Conservation (phyloP, 2,329 filamentous ascomycete species). For the Elsinoe batatas region DNA sequence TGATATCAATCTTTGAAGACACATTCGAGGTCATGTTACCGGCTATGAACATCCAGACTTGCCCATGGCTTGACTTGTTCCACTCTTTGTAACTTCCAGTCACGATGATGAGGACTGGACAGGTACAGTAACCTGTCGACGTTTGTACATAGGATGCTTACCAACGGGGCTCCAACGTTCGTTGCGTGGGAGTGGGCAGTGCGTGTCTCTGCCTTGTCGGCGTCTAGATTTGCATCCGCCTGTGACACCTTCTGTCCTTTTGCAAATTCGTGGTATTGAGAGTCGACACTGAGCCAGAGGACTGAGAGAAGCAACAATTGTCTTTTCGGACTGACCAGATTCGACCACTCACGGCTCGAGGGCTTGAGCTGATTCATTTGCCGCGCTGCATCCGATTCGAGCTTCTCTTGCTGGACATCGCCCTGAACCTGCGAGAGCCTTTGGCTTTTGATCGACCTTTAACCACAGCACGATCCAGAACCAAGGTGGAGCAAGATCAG, state of each 20-base stretch:
- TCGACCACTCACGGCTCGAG: background rate
- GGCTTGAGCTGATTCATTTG: slow-evolving; percentile 2
- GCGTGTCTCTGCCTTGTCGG: slow-evolving; percentile 10
- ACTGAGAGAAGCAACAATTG: background rate
- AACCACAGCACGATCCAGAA: slow-evolving; percentile 1
- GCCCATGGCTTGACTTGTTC: background rate
- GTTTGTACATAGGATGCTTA: slow-evolving; percentile 12
- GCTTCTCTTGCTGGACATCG: background rate
- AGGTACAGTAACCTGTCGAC: background rate
- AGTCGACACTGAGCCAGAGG: background rate
- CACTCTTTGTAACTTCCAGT: background rate
- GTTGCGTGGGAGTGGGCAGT: slow-evolving; percentile 11
- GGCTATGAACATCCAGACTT: background rate
- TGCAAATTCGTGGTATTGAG: background rate
- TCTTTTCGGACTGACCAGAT: background rate
- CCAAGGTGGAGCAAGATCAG: background rate
- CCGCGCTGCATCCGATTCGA: background rate
- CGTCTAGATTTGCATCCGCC: slow-evolving; percentile 12
- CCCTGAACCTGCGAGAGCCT: background rate
- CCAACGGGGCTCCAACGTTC: slow-evolving; percentile 4
- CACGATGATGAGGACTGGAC: background rate
- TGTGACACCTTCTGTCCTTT: slow-evolving; percentile 7
- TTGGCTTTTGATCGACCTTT: slow-evolving; percentile 4
- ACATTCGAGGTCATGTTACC: too few relatives aligned
- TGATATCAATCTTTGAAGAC: too few relatives aligned